Evolutionary conservation across 768 basidiomycete genomes (phyloP), one percentile per base, ranked within the genome.

Genomic region (Kwoniella sp.): DNA sequence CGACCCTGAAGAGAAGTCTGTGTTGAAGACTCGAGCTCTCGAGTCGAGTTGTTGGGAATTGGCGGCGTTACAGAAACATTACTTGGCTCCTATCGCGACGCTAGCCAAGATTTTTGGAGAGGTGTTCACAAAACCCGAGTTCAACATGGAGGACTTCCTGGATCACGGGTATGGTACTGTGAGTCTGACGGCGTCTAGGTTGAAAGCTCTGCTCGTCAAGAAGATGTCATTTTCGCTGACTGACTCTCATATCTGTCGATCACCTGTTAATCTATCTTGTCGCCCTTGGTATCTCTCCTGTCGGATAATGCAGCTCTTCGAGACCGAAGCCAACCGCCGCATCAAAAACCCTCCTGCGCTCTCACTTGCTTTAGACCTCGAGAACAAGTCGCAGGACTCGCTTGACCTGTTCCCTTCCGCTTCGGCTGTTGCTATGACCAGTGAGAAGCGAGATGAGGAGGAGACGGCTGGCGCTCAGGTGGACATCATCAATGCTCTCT

Each of bases 11-110:
- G 91, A 94, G 72, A 73, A 80, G 2, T 88, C 92, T 64, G 94
- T 94, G 0, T 83, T 88, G 49, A 80, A 85, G 47, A 90, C 92
- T 1, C 83, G 86, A 55, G 95, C 95, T 0, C 83, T 95, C 15
- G 85, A 89, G 48, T 92, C 91, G 49, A 94, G 92, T 9, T 79
- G 96, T 15, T 98, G 96, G 96, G 95, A 99, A 80, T 84, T 99
- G 36, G 81, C 86, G 58, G 85, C 90, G 0, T 88, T 94, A 64
- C 83, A 85, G 63, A 79, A 83, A 24, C 95, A 99, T 79, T 97
- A 97, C 76, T 88, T 93, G 65, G 82, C 90, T 1, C 85, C 87
- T 0, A 89, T 95, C n/a, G 87, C 90, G n/a, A 91, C 91, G 0
- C 79, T 98, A 50, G 87, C 87, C 27, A 88, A 88, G 73, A 88